Evolutionary conservation across 164 flowering plant species (phyloP), one percentile per base, ranked within the genome.

Genomic region (Vitis amurensis): DNA sequence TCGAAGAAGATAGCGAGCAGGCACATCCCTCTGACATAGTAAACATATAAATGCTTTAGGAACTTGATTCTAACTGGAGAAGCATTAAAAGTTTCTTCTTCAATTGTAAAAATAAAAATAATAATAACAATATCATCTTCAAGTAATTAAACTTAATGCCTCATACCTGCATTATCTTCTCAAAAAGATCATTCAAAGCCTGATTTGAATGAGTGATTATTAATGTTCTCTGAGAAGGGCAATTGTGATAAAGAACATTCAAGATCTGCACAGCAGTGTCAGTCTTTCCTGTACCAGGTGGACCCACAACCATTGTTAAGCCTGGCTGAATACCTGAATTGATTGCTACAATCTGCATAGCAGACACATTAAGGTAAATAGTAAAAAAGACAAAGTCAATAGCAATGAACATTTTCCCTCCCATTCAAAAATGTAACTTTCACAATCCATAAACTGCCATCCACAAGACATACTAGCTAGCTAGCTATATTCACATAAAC

Each of bases 251-350:
- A n/a, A 96, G 92, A 77, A 96, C 97, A 84, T 96, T 96, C 80
- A 96, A 78, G 66, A 93, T 89, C 74, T 93, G 98, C 63, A 96
- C 99, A 49, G 97, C 98, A 6, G 99, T 95, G 81, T 96, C 99
- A 59, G 97, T 96, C 82, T 96, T 96, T 72, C 99, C 99, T 1
- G 99, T 96, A 86, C 99, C 99, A 77, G 99, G 98, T 55, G 99
- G 99, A 75, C 99, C 99, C 14, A 96, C 99, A 64, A 96, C 99
- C 99, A 96, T 96, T 19, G 99, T 90, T 44, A 91, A 73, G 57
- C 99, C 98, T 9, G 99, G 99, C 76, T 96, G 97, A 74, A 93
- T 75, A 61, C 99, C 99, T 3, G 98, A 96, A 49, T 89, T 88
- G 73, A 96, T 93, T 68, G 99, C 98, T 71, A 90, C 99, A 79